Evolutionary conservation across 768 basidiomycete species (phyloP), one percentile per base, ranked within the genome.

Genomic region (Vishniacozyma victoriae): DNA sequence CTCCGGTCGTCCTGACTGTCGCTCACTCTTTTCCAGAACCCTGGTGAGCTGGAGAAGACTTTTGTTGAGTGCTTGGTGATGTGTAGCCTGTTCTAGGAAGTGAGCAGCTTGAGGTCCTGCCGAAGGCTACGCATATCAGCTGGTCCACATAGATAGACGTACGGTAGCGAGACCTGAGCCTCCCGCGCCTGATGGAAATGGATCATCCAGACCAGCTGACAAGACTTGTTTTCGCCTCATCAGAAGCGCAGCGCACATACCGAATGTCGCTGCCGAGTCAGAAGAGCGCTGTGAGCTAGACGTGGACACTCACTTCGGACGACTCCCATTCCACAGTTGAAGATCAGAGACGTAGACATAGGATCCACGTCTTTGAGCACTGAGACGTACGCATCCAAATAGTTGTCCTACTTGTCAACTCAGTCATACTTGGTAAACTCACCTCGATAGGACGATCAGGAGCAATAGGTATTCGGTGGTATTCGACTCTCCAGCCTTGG

Each of bases 261-360:
- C 90, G 65, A 95, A 97, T 0, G 92, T 96, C 2, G 91, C 92
- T 69, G 22, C 3, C 29, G n/a, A 22, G 20, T 18, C 15, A 7
- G 40, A 18, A 42, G 27, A 55, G 50, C 35, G 23, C 6, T 25
- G 4, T 22, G 20, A 11, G n/a, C 22, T 29, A 14, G 31, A 3
- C 6, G 16, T 24, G 12, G 11, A 41, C 18, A 43, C 67, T 60
- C 39, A 52, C 67, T 72, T 16, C 93, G 80, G 1, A 96, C 92
- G 2, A 88, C 89, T 37, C 95, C 95, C 82, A 93, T 90, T 25
- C 95, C 93, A 68, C 93, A 96, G 41, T 86, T 90, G 70, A 97
- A 96, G 3, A 97, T 86, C 16, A 97, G 75, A 0, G 86, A 82
- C 0, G 89, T 90, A 15, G 76, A 76, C 3, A 84, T 73, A 2